Percentiles rank a stretch among this genome's conserved stretches.
phyloP scores from a whole-genome alignment of 257 asterid genomes.

The Primulina huaijiensis region DNA sequence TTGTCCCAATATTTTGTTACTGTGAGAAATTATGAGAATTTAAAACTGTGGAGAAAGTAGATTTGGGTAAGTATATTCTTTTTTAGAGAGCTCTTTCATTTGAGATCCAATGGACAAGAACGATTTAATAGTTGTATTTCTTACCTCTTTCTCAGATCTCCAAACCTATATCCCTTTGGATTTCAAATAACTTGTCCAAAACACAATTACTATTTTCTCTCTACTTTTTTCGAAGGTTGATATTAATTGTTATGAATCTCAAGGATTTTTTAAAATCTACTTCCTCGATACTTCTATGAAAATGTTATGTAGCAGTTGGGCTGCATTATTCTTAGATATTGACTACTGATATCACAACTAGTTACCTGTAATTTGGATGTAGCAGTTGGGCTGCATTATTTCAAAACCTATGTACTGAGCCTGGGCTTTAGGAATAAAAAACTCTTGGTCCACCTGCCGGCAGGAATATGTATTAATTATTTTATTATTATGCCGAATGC shows the following conservation, averaged over 20 bases:
- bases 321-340: too few relatives aligned
- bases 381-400: too few relatives aligned
- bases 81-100: constrained; percentile 20
- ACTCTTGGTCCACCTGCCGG: neutral
- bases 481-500: neutral
- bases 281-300: too few relatives aligned
- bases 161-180: neutral
- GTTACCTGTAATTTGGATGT: too few relatives aligned
- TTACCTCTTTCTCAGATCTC: neutral
- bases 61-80: constrained; percentile 24
- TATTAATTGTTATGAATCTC: too few relatives aligned
- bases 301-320: too few relatives aligned
- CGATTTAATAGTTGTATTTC: too few relatives aligned
- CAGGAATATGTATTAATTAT: neutral
- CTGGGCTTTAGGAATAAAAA: too few relatives aligned
- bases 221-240: neutral
- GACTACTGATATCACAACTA: too few relatives aligned
- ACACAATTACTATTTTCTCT: too few relatives aligned
- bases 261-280: too few relatives aligned
- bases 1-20: constrained; percentile 5
- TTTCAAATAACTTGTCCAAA: neutral
- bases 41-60: constrained; percentile 26
- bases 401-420: too few relatives aligned
- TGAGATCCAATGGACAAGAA: neutral
- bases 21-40: constrained; percentile 19